phyloP scores from a whole-genome alignment of 805 yeast genomes.

The Kuraishia piskuri region DNA sequence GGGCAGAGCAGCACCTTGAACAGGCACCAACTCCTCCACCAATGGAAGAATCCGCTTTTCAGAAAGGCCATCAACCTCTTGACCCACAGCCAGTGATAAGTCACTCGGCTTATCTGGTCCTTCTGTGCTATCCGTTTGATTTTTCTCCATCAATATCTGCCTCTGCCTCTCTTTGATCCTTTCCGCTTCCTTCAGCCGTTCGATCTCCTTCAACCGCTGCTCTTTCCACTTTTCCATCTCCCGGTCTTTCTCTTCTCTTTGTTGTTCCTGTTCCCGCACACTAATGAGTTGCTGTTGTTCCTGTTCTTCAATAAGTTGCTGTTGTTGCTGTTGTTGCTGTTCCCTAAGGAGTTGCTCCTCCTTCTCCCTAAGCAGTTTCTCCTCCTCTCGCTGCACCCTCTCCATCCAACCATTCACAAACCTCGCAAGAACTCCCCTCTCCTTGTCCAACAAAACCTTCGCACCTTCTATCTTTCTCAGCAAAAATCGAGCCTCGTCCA shows the following conservation, averaged over 20 bases:
- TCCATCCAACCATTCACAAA: background rate
- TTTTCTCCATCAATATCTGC: background rate
- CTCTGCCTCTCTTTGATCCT: background rate
- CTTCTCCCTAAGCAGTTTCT: background rate
- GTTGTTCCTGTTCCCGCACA: too few species aligned
- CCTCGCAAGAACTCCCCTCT: slow-evolving; percentile 3
- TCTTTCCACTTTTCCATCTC: background rate
- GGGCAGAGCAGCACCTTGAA: too few species aligned
- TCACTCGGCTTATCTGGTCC: too few species aligned
- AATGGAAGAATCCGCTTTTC: too few species aligned
- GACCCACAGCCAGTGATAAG: too few species aligned
- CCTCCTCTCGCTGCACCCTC: background rate
- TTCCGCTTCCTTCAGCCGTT: background rate
- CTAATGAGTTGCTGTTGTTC: too few species aligned
- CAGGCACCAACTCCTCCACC: too few species aligned
- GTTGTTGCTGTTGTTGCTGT: too few species aligned
- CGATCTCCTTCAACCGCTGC: background rate
- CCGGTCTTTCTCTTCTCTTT: background rate
- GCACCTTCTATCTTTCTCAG: slow-evolving; percentile 42
- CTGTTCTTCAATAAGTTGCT: too few species aligned
- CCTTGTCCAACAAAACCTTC: slow-evolving; percentile 21
- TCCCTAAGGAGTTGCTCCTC: background rate
- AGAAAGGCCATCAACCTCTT: too few species aligned
- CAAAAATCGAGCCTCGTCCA: slow-evolving; percentile 28
- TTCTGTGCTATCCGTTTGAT: too few species aligned